Base-by-base conservation (phyloP, 768 basidiomycete genomes). In the Mycena belliarum region DNA sequence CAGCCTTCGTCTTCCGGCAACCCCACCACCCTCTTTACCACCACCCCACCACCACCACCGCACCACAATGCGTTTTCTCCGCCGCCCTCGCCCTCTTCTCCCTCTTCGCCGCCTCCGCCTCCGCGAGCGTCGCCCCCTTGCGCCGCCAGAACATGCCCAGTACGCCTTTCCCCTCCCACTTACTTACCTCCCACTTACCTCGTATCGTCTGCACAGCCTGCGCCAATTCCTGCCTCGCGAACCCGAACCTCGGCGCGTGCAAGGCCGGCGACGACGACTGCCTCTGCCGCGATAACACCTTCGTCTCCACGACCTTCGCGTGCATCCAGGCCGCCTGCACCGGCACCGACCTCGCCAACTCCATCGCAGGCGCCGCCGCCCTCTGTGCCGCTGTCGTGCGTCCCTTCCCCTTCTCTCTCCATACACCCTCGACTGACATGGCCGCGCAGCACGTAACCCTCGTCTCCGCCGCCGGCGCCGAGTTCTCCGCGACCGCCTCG, bases 41-140 rank as follows among this genome's bases (percentile, higher is more conserved):
- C 59, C 55, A 56, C 49, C 49, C 50, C 67, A 51, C 45, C 29
- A 42, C 50, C 33, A 53, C 59, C 29, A 54, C 55, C 49, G 46
- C 50, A 66, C 51, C 45, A 79, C 46, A 52, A 88, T 88, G 87
- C 85, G 79, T 69, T 80, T 82, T n/a, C 76, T 70, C 79, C 57
- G 40, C 77, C 63, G 68, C 73, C 57, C 54, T 76, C 56, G 55
- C 76, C 60, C 62, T 75, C 67, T 68, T 79, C 68, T 68, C 75
- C 57, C 66, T 74, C 63, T 71, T 74, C 65, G 75, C 75, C 66
- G 71, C 77, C 64, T 72, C 76, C 44, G 73, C 69, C 51, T 70
- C 73, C 46, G 75, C 80, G 46, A 69, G 70, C 26, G 42, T 49
- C 51, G 33, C 49, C 10, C 59, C 49, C n/a, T 63, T 77, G 49